Percentiles rank a stretch among this genome's conserved stretches.
These are phyloP conservation scores for Neurospora crassa DNA, from an alignment of 2,329 filamentous ascomycete genomes.

Conservation along the genomic window DNA sequence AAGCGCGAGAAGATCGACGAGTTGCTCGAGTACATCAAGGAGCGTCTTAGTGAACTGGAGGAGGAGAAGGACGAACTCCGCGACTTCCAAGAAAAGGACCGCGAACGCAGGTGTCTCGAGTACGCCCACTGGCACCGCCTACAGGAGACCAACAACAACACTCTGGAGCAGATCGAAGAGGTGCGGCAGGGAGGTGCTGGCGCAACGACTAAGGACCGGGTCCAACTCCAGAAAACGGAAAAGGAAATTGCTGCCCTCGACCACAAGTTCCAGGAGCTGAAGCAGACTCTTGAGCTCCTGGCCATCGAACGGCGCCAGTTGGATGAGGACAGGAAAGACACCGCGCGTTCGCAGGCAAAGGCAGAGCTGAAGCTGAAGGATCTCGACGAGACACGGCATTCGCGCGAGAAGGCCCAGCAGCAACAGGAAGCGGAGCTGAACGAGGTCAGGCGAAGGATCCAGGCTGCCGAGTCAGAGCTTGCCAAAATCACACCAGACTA, in stretches of 20 bases:
- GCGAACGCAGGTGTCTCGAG: slow-evolving; percentile 82
- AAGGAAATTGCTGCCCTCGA: slow-evolving; percentile 70
- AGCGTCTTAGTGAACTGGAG: slow-evolving; percentile 79
- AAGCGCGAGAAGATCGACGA: slow-evolving; percentile 94
- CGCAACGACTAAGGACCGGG: slow-evolving; percentile 70
- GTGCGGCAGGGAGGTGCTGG: slow-evolving; percentile 74
- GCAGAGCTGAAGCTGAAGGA: slow-evolving; percentile 77
- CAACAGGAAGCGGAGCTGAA: slow-evolving; percentile 65
- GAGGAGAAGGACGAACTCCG: slow-evolving; percentile 95
- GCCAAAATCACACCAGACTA: slow-evolving; percentile 67
- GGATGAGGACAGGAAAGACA: slow-evolving; percentile 81
- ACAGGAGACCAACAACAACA: slow-evolving; percentile 66
- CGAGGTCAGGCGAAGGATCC: slow-evolving; percentile 64
- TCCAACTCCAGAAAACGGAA: slow-evolving; percentile 68
- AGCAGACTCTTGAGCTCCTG: slow-evolving; percentile 75
- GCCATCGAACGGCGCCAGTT: slow-evolving; percentile 77
- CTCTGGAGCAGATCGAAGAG: slow-evolving; percentile 75
- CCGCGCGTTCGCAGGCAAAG: slow-evolving; percentile 71
- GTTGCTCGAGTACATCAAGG: slow-evolving; percentile 81
- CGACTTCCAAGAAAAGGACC: slow-evolving; percentile 89
- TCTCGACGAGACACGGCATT: slow-evolving; percentile 71
- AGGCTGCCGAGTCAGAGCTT: slow-evolving; percentile 67
- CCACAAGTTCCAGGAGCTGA: slow-evolving; percentile 66
- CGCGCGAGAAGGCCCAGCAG: slow-evolving; percentile 61
- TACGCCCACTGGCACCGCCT: slow-evolving; percentile 91